Evolutionary conservation across 352 stramenopile species (phyloP), one percentile per base, ranked within the genome.

Genomic region (Globisporangium parvum): DNA sequence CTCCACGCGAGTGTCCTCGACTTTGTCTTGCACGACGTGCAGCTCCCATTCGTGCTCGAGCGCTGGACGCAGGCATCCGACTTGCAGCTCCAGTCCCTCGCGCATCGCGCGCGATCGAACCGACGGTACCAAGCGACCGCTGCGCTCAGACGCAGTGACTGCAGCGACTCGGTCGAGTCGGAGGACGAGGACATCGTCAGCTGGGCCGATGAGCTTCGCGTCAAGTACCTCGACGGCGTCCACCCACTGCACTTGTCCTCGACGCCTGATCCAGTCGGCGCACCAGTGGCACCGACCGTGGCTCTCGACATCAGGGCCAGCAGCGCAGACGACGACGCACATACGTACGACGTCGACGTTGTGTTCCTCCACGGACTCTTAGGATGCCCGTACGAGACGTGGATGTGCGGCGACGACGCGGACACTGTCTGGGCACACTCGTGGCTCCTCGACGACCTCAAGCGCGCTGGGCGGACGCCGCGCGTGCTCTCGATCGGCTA

Each of bases 301-400:
- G 60, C 26, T 51, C 21, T 18, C 41, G 20, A 4, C 44, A 47
- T 0, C 44, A 47, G 46, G 57, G 77, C 8, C 17, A 41, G 28
- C 26, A 57, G 15, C 28, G 28, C 28, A 33, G 28, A 33, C 6
- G 28, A 33, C 6, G 28, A 33, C 28, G 28, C 2, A 6, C 28
- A 33, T 2, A 33, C 28, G 28, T 91, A 88, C 41, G 76, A 89
- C 33, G 69, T 91, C 1, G 84, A 94, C 28, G 74, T 94, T 4
- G 81, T 94, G 15, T 88, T 94, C 51, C 75, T 94, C 35, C 84
- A 93, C 48, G 84, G 84, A 0, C 59, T 94, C n/a, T 55, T 91
- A 2, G 84, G 84, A 3, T 89, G 75, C 58, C 77, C 83, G 35
- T 90, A 85, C 53, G 75, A 85, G 51, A 94, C 84, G 28, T 94